phyloP scores from a whole-genome alignment of 768 basidiomycete species.

The Russula virescens region DNA sequence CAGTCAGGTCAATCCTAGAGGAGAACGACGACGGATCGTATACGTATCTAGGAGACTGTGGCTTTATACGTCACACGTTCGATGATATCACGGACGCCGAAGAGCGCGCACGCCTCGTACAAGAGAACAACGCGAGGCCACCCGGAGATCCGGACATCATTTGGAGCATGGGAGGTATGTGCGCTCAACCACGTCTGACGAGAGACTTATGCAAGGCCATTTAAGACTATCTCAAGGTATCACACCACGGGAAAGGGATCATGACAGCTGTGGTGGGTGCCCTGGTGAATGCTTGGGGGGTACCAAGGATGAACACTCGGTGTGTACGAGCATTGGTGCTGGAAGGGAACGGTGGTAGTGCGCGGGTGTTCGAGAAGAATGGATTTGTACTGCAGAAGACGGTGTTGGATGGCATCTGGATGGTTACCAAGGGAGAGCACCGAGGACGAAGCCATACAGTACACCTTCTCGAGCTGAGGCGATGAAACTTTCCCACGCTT shows the following conservation, averaged over 20 bases:
- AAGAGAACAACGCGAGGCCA: slow-evolving; percentile 38
- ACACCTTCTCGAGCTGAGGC: slow-evolving; percentile 27
- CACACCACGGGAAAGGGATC: slow-evolving; percentile 62
- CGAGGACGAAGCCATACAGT: slow-evolving; percentile 20
- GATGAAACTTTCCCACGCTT: slow-evolving; percentile 2
- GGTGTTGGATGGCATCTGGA: slow-evolving; percentile 35
- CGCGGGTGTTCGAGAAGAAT: slow-evolving; percentile 62
- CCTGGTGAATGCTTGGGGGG: slow-evolving; percentile 52
- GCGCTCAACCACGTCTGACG: not conserved
- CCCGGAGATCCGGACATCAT: slow-evolving; percentile 50
- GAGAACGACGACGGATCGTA: slow-evolving; percentile 42
- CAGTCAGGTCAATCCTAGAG: slow-evolving; percentile 15
- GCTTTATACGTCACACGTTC: slow-evolving; percentile 32
- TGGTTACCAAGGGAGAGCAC: slow-evolving; percentile 35
- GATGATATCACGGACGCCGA: slow-evolving; percentile 36
- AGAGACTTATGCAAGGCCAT: not conserved
- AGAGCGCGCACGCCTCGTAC: slow-evolving; percentile 32
- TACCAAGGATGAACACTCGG: slow-evolving; percentile 57
- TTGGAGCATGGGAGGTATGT: slow-evolving; percentile 58
- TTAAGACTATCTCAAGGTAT: slow-evolving; percentile 55
- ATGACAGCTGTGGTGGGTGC: slow-evolving; percentile 61
- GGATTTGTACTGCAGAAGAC: slow-evolving; percentile 44
- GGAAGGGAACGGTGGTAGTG: slow-evolving; percentile 52
- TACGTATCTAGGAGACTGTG: slow-evolving; percentile 44
- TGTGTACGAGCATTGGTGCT: slow-evolving; percentile 42